These are phyloP conservation scores for Neonectria hederae DNA, from an alignment of 2,329 filamentous ascomycete genomes.

Conservation along the genomic window DNA sequence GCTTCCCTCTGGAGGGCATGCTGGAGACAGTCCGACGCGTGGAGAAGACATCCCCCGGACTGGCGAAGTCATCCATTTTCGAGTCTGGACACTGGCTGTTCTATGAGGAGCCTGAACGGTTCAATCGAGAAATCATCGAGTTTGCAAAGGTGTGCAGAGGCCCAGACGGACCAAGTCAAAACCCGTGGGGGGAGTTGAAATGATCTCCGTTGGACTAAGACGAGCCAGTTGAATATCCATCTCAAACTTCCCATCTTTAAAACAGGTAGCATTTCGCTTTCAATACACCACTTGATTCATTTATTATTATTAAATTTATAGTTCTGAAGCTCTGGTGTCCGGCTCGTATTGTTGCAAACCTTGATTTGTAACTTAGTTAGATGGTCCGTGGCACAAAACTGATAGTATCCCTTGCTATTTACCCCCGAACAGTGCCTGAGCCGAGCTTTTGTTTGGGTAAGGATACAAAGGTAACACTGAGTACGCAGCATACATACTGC, in stretches of 20 bases:
- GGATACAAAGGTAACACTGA: neutral
- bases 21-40: conserved; percentile 39
- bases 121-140: conserved; percentile 38
- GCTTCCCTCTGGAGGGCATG: conserved; percentile 42
- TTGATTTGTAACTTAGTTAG: conserved; percentile 3
- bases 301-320: conserved; percentile 3
- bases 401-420: neutral
- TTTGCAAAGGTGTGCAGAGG: conserved; percentile 32
- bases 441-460: no score
- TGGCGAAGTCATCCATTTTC: conserved; percentile 36
- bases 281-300: neutral
- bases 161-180: neutral
- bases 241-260: neutral
- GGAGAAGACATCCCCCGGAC: conserved; percentile 30
- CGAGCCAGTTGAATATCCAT: neutral
- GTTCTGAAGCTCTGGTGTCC: neutral
- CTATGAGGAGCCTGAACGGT: conserved; percentile 40
- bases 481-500: no score
- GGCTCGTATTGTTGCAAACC: conserved; percentile 9
- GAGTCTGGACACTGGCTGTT: conserved; percentile 42
- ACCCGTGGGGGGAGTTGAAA: neutral
- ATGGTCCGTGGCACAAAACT: neutral
- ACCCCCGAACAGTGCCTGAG: neutral
- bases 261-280: conserved; percentile 3
- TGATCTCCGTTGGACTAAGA: neutral